Percentiles rank a stretch among this genome's conserved stretches.
Conservation (phyloP, 2,329 filamentous ascomycete species). For the Sporothrix inflata region DNA sequence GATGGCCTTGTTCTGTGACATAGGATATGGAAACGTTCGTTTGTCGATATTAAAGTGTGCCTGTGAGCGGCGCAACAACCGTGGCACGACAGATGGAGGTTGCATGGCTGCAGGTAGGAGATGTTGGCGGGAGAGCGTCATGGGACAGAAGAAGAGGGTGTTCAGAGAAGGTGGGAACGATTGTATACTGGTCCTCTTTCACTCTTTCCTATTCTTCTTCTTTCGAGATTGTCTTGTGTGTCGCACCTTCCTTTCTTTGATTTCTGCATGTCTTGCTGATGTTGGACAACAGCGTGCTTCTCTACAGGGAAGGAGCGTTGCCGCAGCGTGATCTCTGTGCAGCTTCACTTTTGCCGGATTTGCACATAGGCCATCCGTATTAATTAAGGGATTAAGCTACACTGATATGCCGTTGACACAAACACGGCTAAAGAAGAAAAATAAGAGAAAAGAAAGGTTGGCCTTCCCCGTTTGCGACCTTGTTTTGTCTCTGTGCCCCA, state of each 20-base stretch:
- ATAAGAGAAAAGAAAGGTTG: neutral
- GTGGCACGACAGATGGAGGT: neutral
- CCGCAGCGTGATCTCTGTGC: neutral
- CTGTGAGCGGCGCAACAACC: neutral
- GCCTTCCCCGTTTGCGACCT: neutral
- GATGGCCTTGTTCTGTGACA: neutral
- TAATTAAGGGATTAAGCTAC: neutral
- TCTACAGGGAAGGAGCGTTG: slow-evolving; percentile 4
- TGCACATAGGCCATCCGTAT: neutral
- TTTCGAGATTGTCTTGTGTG: neutral
- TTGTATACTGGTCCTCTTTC: neutral
- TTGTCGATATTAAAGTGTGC: neutral
- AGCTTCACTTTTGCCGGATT: slow-evolving; percentile 5
- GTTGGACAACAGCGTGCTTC: neutral
- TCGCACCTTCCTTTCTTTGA: neutral
- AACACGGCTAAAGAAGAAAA: neutral
- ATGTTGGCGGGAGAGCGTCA: slow-evolving; percentile 4
- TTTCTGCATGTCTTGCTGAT: neutral
- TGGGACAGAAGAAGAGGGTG: neutral
- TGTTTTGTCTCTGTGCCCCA: neutral
- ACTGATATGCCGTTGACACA: neutral
- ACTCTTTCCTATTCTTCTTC: slow-evolving; percentile 2
- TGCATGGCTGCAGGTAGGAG: slow-evolving; percentile 1
- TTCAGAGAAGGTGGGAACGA: neutral
- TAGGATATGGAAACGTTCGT: neutral